Base-by-base conservation (phyloP, 1,284 basidiomycete genomes). In the Rhodotorula sp. region DNA sequence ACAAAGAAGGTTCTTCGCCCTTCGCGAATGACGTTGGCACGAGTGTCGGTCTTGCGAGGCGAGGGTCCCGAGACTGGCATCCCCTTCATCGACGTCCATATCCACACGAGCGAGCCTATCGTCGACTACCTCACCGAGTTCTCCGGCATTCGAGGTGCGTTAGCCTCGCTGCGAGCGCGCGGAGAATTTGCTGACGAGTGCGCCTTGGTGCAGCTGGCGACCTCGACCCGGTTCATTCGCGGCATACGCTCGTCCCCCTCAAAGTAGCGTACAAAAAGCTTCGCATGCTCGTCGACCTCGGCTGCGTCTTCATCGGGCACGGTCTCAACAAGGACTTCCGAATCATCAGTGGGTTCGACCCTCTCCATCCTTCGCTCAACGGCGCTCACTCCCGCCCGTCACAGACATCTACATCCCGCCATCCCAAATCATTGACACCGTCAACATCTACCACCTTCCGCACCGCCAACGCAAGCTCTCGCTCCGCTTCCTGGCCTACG, bases 241-340 rank as follows among this genome's bases (percentile, higher is more conserved):
- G 85, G 20, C 87, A 96, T 79, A 97, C 95, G 0, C 84, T 98
- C 51, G 96, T 97, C 0, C 94, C 94, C 0, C 83, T 97, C 68
- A 99, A 99, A 79, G 85, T 93, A 3, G 96, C 94, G 4, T 99
- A 99, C 84, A 98, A 98, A 84, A 99, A 99, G 80, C 83, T 99
- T n/a, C 86, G 95, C 2, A 80, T 96, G 48, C 84, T 99, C 4
- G 94, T 99, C 15, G 95, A 99, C 78, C 85, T 89, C 28, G 94
- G 94, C 10, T 99, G 96, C 78, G 89, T 94, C 72, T 99, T 99
- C 78, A 91, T 99, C 65, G 96, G 96, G 0, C 95, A 99, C 77
- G 96, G 96, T 1, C 85, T 99, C n/a, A 90, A 92, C n/a, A 98
- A 98, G 79, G 96, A 99, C 80, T 98, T 99, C 82, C 86, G 96